A percentile compares a stretch with the other conserved stretches of the same genome.
phyloP scores from a whole-genome alignment of 2,329 filamentous ascomycete species.

The Fusarium haematococcum region DNA sequence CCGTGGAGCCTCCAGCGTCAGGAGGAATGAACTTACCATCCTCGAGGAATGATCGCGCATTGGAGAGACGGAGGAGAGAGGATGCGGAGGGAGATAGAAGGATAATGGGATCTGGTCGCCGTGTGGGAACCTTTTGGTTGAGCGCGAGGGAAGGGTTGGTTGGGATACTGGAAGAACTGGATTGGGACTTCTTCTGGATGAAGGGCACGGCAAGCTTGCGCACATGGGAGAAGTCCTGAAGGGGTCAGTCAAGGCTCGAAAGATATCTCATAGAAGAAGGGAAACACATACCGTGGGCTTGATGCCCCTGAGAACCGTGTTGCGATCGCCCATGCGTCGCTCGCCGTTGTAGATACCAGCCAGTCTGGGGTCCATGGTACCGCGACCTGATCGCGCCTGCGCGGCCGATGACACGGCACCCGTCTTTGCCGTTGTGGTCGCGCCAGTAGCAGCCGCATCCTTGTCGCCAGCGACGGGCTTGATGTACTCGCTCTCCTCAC shows the following conservation, averaged over 20 bases:
- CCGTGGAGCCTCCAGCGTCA: constrained; percentile 74
- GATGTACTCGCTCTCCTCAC: constrained; percentile 93
- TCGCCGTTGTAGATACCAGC: constrained; percentile 92
- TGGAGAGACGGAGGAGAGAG: constrained; percentile 92
- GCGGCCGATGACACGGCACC: constrained; percentile 58
- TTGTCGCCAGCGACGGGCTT: constrained; percentile 79
- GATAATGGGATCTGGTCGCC: constrained; percentile 86
- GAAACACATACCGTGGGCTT: constrained; percentile 80
- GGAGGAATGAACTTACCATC: constrained; percentile 84
- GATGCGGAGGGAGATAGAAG: constrained; percentile 96
- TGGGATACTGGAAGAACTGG: constrained; percentile 52
- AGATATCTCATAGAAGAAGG: not conserved
- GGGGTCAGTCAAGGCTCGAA: constrained; percentile 13
- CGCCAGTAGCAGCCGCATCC: constrained; percentile 55
- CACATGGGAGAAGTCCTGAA: constrained; percentile 91
- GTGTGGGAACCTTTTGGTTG: constrained; percentile 63
- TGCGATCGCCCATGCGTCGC: constrained; percentile 91
- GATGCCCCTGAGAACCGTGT: constrained; percentile 85
- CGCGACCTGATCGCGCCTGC: constrained; percentile 68
- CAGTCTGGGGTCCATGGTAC: constrained; percentile 81
- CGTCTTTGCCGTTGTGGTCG: constrained; percentile 52
- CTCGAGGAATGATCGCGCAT: constrained; percentile 94
- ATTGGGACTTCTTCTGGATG: constrained; percentile 70
- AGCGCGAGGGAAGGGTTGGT: constrained; percentile 62
- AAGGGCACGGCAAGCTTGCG: constrained; percentile 86